Conservation (phyloP, 2,329 filamentous ascomycete species). For the Massarina eburnea region DNA sequence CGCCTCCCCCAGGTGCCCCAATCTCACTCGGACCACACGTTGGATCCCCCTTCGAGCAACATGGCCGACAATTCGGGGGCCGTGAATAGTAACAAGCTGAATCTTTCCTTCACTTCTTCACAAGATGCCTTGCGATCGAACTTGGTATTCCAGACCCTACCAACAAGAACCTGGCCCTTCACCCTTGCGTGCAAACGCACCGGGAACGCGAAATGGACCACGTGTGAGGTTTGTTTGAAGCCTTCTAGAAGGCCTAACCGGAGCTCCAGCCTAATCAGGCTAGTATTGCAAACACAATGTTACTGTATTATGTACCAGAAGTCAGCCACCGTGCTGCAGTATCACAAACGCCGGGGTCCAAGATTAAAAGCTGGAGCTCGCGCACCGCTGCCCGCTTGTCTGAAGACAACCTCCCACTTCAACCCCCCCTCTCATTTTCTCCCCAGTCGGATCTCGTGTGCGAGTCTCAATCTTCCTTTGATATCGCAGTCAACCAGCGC, state of each 20-base stretch:
- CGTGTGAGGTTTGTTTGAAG: constrained; percentile 12
- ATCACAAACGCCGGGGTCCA: constrained; percentile 27
- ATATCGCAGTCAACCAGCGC: constrained; percentile 12
- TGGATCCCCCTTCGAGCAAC: constrained; percentile 24
- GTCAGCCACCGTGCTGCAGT: constrained; percentile 38
- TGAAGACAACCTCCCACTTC: constrained; percentile 27
- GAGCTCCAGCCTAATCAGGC: constrained; percentile 27
- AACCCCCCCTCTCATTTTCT: constrained; percentile 20
- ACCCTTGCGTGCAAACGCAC: not conserved
- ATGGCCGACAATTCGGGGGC: constrained; percentile 10
- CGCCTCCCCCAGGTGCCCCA: constrained; percentile 25
- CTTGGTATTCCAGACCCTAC: too few species aligned
- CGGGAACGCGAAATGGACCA: constrained; percentile 5
- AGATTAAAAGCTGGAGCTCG: constrained; percentile 36
- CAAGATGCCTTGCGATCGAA: too few species aligned
- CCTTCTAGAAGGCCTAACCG: constrained; percentile 38
- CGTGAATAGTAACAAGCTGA: too few species aligned
- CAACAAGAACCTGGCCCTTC: not conserved
- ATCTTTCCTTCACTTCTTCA: too few species aligned
- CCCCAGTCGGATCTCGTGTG: constrained; percentile 25
- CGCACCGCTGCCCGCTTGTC: constrained; percentile 14
- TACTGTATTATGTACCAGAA: constrained; percentile 37
- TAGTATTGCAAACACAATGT: constrained; percentile 34
- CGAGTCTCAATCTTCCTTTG: constrained; percentile 15
- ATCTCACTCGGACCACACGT: constrained; percentile 33